Base-by-base conservation (phyloP, 352 stramenopile genomes). In the Pythium coloratum region DNA sequence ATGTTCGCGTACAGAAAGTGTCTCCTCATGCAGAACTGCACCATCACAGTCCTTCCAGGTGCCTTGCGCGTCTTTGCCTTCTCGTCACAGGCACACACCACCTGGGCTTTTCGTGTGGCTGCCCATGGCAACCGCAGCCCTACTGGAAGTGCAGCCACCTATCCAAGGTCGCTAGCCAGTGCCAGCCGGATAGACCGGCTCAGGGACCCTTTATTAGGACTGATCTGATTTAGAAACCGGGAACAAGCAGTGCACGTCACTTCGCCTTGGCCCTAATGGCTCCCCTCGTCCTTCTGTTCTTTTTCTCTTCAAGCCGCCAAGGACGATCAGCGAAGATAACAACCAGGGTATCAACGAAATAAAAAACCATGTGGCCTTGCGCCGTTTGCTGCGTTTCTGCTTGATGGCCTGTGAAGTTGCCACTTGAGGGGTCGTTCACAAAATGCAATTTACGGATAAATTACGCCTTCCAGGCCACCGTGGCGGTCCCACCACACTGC, bases 201-300 rank as follows among this genome's bases (percentile, higher is more conserved):
- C 42, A 49, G 2, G 12, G 18, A 51, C 44, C 44, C 44, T 51
- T 28, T 51, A 51, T 51, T 51, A 51, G 44, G 44, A 24, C n/a
- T 51, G 18, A 51, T 51, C 44, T 51, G 44, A 51, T 51, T 51
- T 51, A 51, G 44, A 51, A 51, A 51, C 44, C 44, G 9, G 44
- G 44, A 28, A 28, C 44, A 28, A 51, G 6, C 42, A 8, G 5
- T 51, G 44, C 44, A 51, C 44, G 44, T 51, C 44, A 51, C 44
- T 51, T 51, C 44, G 28, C 44, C 18, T 28, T 51, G 13, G 38
- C 38, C 13, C 34, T 9, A 40, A 40, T 44, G 38, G 38, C 38
- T 44, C 10, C 44, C 16, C 44, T 51, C 44, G 44, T 51, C 44
- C 44, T 51, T 51, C 44, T 51, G 44, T 51, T 51, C 44, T 51